These are phyloP conservation scores for Fomitopsis betulina DNA, from an alignment of 1,284 basidiomycete genomes.

Conservation along the genomic window DNA sequence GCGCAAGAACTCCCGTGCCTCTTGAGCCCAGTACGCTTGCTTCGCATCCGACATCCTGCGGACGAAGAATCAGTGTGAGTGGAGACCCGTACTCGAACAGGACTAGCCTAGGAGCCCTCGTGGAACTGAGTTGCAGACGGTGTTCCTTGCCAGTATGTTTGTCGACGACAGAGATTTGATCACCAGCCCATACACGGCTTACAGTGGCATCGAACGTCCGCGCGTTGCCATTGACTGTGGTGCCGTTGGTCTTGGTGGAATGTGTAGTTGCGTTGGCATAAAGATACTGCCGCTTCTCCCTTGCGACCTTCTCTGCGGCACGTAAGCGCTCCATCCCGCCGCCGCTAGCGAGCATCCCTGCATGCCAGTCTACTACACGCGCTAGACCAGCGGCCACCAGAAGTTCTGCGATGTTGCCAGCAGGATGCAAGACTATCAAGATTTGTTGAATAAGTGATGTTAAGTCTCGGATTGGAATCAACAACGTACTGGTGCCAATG, in stretches of 20 bases:
- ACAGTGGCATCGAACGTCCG: constrained; percentile 82
- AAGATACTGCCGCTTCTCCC: constrained; percentile 76
- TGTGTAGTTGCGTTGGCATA: constrained; percentile 60
- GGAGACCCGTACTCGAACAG: not conserved
- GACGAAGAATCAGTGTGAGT: not conserved
- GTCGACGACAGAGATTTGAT: constrained; percentile 83
- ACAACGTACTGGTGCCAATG: constrained; percentile 75
- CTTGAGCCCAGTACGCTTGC: constrained; percentile 85
- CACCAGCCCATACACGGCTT: constrained; percentile 86
- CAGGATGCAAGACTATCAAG: constrained; percentile 75
- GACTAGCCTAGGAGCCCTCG: constrained; percentile 77
- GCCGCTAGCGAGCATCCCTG: constrained; percentile 81
- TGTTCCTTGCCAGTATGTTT: constrained; percentile 75
- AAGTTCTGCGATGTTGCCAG: constrained; percentile 92
- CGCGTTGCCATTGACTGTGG: constrained; percentile 38
- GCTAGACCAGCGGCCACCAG: constrained; percentile 85
- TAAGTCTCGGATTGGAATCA: not conserved
- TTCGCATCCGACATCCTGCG: constrained; percentile 79
- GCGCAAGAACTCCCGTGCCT: constrained; percentile 89
- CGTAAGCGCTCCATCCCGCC: constrained; percentile 86
- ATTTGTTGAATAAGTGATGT: not conserved
- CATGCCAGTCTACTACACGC: constrained; percentile 96
- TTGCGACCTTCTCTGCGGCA: constrained; percentile 80
- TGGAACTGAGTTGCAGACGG: constrained; percentile 86
- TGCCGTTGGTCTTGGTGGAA: constrained; percentile 40